Evolutionary conservation across 805 yeast genomes (phyloP).

Genomic region (Cyberlindnera subsufficiens): DNA sequence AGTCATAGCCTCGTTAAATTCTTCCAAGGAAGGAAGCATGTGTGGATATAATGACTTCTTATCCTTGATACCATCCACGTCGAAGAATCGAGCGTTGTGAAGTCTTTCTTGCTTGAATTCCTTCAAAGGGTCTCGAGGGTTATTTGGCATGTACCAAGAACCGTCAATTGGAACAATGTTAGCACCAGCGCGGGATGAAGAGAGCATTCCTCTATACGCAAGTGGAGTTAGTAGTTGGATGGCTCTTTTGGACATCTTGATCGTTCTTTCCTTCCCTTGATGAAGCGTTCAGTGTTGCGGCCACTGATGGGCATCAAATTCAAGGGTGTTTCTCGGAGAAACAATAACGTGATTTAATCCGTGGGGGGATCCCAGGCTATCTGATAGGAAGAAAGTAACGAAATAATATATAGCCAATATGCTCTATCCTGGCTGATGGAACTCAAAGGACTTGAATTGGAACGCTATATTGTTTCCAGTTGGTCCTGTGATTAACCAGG

Average conservation of each 20-base stretch:
- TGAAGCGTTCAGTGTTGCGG: too few species aligned
- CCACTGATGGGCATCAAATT: too few species aligned
- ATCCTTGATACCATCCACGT: slow-evolving; percentile 67
- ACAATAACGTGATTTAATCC: too few species aligned
- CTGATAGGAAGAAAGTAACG: too few species aligned
- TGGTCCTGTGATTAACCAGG: too few species aligned
- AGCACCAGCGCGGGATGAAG: slow-evolving; percentile 10
- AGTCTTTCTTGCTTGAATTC: slow-evolving; percentile 58
- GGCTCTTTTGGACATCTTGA: slow-evolving; percentile 21
- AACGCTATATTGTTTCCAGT: too few species aligned
- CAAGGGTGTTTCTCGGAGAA: too few species aligned
- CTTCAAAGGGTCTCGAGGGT: slow-evolving; percentile 48
- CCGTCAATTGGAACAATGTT: slow-evolving; percentile 68
- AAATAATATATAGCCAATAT: too few species aligned
- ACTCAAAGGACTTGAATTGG: too few species aligned
- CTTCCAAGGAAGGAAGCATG: slow-evolving; percentile 67
- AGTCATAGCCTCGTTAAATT: slow-evolving; percentile 48
- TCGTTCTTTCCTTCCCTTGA: not conserved
- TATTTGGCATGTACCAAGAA: slow-evolving; percentile 89
- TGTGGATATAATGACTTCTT: slow-evolving; percentile 69
- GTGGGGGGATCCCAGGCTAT: too few species aligned
- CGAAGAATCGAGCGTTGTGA: slow-evolving; percentile 66
- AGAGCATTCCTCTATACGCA: slow-evolving; percentile 18
- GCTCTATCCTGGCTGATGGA: too few species aligned
- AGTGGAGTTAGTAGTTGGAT: slow-evolving; percentile 20